Conservation (phyloP, 2,329 filamentous ascomycete species). For the Xylariales sp. region DNA sequence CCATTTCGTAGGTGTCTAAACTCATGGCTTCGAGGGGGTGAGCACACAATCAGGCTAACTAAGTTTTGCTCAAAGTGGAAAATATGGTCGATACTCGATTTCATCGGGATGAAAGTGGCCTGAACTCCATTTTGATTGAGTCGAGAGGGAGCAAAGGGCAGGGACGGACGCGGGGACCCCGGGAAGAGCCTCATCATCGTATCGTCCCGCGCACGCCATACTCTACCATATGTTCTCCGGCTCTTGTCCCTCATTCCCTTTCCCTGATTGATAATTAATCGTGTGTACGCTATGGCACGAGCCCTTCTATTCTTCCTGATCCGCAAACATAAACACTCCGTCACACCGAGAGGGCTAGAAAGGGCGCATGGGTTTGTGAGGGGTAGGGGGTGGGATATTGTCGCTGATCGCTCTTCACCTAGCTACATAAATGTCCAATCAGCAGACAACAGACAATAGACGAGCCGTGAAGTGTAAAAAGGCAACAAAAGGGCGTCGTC, state of each 20-base stretch:
- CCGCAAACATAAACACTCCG: neutral
- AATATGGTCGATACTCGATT: neutral
- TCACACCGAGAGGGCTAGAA: neutral
- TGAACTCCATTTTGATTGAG: slow-evolving; percentile 20
- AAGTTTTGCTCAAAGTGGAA: neutral
- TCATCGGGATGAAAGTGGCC: neutral
- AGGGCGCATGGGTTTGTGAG: slow-evolving; percentile 5
- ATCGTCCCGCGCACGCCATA: neutral
- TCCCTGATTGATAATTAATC: neutral
- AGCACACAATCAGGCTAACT: neutral
- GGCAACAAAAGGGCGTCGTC: slow-evolving; percentile 9
- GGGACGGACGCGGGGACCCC: neutral
- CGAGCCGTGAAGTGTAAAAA: slow-evolving; percentile 20
- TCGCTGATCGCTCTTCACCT: slow-evolving; percentile 2
- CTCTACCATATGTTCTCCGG: neutral
- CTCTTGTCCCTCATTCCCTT: neutral
- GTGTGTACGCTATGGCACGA: neutral
- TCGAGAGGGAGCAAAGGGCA: slow-evolving; percentile 1
- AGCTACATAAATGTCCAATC: slow-evolving; percentile 3
- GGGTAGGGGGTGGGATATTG: slow-evolving; percentile 5
- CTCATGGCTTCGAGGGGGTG: neutral
- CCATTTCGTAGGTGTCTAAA: slow-evolving; percentile 15
- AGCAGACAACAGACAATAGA: neutral
- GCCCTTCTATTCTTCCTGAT: neutral
- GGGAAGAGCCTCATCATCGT: neutral